These are phyloP conservation scores for Exophiala phaeomuriformis DNA, from an alignment of 2,329 filamentous ascomycete genomes.

Conservation along the genomic window DNA sequence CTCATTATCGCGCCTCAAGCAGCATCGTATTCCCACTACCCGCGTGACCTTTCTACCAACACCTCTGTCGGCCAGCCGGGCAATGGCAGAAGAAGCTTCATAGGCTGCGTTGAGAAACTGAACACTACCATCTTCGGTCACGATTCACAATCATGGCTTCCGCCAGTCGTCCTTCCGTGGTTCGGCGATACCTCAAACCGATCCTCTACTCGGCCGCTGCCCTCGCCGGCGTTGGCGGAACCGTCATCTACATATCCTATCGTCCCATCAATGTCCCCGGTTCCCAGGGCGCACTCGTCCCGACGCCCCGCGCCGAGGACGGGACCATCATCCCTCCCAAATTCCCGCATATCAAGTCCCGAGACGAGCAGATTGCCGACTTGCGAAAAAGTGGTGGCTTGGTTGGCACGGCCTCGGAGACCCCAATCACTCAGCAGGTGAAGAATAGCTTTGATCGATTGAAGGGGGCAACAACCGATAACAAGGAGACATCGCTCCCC, in stretches of 20 bases:
- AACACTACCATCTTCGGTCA: neutral
- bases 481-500: constrained; percentile 20
- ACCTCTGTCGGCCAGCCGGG: neutral
- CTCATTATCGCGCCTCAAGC: neutral
- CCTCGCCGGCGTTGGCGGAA: constrained; percentile 47
- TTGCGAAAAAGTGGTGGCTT: constrained; percentile 40
- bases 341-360: constrained; percentile 46
- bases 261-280: constrained; percentile 59
- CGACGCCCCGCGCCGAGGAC: constrained; percentile 54
- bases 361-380: constrained; percentile 47
- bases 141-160: constrained; percentile 11
- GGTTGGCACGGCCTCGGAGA: constrained; percentile 28
- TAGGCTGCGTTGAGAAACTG: neutral
- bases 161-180: constrained; percentile 6
- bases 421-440: constrained; percentile 19
- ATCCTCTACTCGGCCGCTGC: constrained; percentile 54
- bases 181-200: constrained; percentile 48
- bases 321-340: constrained; percentile 50
- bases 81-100: constrained; percentile 3
- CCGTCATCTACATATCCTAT: constrained; percentile 53
- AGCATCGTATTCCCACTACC: no score
- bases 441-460: constrained; percentile 20
- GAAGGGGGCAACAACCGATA: constrained; percentile 15
- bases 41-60: neutral
- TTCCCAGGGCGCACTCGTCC: constrained; percentile 54